Evolutionary conservation across 139 green algal genomes (phyloP), one percentile per base, ranked within the genome.

Genomic region (Coccomyxa sp.): DNA sequence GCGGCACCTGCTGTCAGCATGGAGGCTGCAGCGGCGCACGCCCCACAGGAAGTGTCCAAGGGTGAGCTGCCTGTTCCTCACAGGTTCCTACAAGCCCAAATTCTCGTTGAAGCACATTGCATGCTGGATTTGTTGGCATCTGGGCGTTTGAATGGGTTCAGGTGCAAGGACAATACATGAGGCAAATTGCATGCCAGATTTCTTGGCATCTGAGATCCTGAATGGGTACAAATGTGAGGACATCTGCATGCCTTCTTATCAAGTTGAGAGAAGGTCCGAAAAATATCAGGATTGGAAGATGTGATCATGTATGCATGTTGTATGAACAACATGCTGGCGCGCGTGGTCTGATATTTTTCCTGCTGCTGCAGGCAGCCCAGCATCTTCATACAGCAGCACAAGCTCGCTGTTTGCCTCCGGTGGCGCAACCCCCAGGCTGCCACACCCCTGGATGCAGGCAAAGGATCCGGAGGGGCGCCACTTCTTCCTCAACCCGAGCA

Each of bases 401-500:
- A 16, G 27, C 23, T 77, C 71, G 21, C 71, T 77, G 71, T 77
- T 77, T n/a, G 31, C 21, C 66, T 30, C 66, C 4, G 66, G 66
- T 9, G 71, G 23, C 71, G 14, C 71, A 51, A 38, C 71, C 23
- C 27, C 71, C 71, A 15, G 71, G 71, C 51, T 84, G 67, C 67
- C 81, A 15, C 32, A 31, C 58, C 59, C 59, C 21, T 85, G 82
- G 82, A 78, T 78, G 59, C 79, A 60, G 28, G 28, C 82, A 28
- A 58, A 66, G 57, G 82, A 85, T 38, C 82, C 82, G 9, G 82
- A 85, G 59, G 82, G 82, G 59, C 63, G 82, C 13, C n/a, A 59
- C 13, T 85, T 85, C 59, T 85, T 79, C 76, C 79, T 74, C 32
- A 79, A 85, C 76, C 51, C 60, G 14, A 25, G 79, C 28, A 85